phyloP scores from a whole-genome alignment of 768 basidiomycete genomes.

The Cantharellus cinnabarinus region DNA sequence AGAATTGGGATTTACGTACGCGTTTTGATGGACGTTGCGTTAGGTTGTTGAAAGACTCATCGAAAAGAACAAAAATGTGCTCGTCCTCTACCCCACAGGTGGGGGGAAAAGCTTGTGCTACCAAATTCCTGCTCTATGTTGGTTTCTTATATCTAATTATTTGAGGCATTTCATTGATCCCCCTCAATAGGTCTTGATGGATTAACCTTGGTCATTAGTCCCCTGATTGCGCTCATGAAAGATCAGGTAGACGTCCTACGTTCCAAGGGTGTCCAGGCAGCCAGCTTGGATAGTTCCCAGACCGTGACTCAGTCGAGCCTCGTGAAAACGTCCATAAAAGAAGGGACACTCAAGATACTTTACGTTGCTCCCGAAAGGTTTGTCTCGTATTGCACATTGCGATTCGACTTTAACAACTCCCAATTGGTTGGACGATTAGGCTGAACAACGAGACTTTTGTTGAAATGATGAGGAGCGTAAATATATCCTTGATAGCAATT shows the following conservation, averaged over 20 bases:
- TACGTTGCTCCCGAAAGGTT: conserved; percentile 29
- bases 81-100: conserved; percentile 25
- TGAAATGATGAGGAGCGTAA: conserved; percentile 23
- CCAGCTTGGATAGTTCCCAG: conserved; percentile 23
- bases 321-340: conserved; percentile 20
- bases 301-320: conserved; percentile 14
- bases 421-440: conserved; percentile 10
- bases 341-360: conserved; percentile 25
- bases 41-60: conserved; percentile 20
- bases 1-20: not conserved
- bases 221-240: conserved; percentile 15
- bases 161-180: not conserved
- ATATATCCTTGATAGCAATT: conserved; percentile 27
- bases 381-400: not conserved
- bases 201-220: conserved; percentile 21
- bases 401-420: not conserved
- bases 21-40: not conserved
- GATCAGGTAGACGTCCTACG: conserved; percentile 23
- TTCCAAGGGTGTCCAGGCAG: conserved; percentile 19
- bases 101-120: conserved; percentile 23
- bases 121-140: conserved; percentile 23
- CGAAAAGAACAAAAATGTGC: conserved; percentile 22
- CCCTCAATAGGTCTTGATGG: conserved; percentile 11
- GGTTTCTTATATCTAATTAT: not conserved
- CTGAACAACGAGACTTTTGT: conserved; percentile 28